Base-by-base conservation (phyloP, 1,284 basidiomycete genomes). In the Boletus calvinii region DNA sequence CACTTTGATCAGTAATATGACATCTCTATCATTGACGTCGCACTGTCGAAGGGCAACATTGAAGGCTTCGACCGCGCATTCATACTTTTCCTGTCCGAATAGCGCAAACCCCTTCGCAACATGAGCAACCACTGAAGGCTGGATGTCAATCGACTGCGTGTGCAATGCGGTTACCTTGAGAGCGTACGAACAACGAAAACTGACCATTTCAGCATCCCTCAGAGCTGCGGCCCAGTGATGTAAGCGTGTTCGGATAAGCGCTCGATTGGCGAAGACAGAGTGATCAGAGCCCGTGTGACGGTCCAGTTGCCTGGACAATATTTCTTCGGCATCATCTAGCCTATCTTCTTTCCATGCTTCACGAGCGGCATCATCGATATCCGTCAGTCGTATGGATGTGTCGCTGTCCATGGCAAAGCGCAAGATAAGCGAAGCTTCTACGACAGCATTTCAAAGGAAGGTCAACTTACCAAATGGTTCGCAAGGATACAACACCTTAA, bases 1-100 rank as follows among this genome's bases (percentile, higher is more conserved):
- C 37, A 45, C 54, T 22, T 57, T 57, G 20, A 57, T 53, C 24
- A 57, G 15, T n/a, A 53, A 10, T 17, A 54, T 50, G 4, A 54
- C 4, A n/a, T 55, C 42, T 30, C 50, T 55, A 30, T 58, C 54
- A n/a, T 18, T 36, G 10, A 29, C 15, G 8, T 55, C 55, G 12
- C 54, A 57, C 24, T 57, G 41, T 30, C 50, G 42, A 41, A 55
- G 29, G 18, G 54, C 49, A 46, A 15, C 2, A 15, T 37, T 46
- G 4, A 55, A 58, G 6, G 54, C 54, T n/a, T 39, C 34, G 18
- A 37, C 26, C 12, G 54, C 54, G 40, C 8, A 11, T 37, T 26
- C 36, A 22, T 55, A 55, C 30, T 53, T 40, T 40, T n/a, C 53
- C 18, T 45, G 26, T 26, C 54, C 54, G 15, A 57, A 55, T 7